Percentiles rank a stretch among this genome's conserved stretches.
phyloP scores from a whole-genome alignment of 2,329 filamentous ascomycete species.

The Trichoderma cornu-damae region DNA sequence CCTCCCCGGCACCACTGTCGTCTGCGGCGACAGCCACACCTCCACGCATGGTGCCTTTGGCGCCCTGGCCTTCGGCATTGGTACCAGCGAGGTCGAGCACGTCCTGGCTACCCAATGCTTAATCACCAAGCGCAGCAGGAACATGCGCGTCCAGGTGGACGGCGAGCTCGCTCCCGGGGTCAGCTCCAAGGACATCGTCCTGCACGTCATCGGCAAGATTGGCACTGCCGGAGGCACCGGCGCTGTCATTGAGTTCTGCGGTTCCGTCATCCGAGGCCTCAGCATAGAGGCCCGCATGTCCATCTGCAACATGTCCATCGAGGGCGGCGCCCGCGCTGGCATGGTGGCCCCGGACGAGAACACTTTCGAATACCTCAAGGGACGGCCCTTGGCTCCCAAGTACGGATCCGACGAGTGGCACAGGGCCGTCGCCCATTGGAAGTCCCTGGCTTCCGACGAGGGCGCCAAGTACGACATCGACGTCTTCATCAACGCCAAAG shows the following conservation, averaged over 20 bases:
- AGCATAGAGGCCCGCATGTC: constrained; percentile 99
- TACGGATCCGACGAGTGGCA: constrained; percentile 84
- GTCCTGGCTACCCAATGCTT: constrained; percentile 94
- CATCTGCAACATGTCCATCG: constrained; percentile 99
- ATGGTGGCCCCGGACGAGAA: constrained; percentile 95
- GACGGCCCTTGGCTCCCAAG: constrained; percentile 80
- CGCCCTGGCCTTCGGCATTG: constrained; percentile 91
- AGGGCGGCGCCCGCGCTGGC: constrained; percentile 88
- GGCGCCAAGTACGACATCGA: constrained; percentile 86
- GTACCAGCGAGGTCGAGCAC: constrained; percentile 97
- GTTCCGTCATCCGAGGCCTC: constrained; percentile 80
- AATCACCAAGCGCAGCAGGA: constrained; percentile 92
- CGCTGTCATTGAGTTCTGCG: constrained; percentile 94
- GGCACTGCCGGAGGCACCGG: constrained; percentile 94
- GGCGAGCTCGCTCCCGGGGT: constrained; percentile 86
- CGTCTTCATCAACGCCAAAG: constrained; percentile 83
- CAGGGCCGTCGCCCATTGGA: constrained; percentile 83
- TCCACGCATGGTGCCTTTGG: constrained; percentile 98
- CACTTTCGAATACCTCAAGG: constrained; percentile 94
- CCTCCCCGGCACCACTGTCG: constrained; percentile 90
- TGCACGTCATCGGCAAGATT: constrained; percentile 88
- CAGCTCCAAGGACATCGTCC: constrained; percentile 91
- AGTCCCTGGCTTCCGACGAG: constrained; percentile 75
- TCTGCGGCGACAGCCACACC: constrained; percentile 96
- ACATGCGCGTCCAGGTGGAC: constrained; percentile 96